Conservation (phyloP, 148 eudicot genomes). For the Dianthus caryophyllus region DNA sequence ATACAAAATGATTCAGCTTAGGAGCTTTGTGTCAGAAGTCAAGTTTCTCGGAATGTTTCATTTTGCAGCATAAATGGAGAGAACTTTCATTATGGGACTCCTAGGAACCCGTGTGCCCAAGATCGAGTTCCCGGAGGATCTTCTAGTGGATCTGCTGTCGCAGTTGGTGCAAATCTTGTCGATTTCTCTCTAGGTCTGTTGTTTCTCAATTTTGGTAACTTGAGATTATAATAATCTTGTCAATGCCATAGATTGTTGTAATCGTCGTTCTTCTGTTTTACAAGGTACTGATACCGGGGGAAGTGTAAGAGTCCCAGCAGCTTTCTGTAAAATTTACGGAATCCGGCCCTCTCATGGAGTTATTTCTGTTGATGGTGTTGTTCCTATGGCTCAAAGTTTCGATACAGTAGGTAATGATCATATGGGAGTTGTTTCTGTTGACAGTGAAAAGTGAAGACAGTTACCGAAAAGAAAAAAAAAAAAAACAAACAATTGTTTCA, state of each 20-base stretch:
- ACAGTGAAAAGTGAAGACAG: too few species aligned
- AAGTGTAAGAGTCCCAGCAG: constrained; percentile 89
- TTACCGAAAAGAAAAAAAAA: too few species aligned
- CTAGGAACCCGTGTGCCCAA: constrained; percentile 67
- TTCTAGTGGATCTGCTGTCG: constrained; percentile 94
- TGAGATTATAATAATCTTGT: neutral
- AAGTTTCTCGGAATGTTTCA: neutral
- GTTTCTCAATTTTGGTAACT: neutral
- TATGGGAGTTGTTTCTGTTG: neutral
- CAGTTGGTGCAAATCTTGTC: constrained; percentile 72
- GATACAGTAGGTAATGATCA: constrained; percentile 76
- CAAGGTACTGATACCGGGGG: constrained; percentile 95
- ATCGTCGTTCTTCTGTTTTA: neutral
- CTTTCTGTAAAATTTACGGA: constrained; percentile 82
- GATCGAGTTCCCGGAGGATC: constrained; percentile 94
- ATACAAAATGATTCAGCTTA: neutral
- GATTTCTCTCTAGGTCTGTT: constrained; percentile 69
- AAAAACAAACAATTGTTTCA: too few species aligned
- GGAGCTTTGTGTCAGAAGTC: neutral
- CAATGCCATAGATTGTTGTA: neutral
- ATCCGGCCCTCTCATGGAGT: constrained; percentile 93
- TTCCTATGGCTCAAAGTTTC: constrained; percentile 95
- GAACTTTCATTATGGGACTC: constrained; percentile 84
- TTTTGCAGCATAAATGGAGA: constrained; percentile 78
- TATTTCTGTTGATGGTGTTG: constrained; percentile 65